phyloP scores from a whole-genome alignment of 2,329 filamentous ascomycete genomes.

The Ophiostoma angusticollis region DNA sequence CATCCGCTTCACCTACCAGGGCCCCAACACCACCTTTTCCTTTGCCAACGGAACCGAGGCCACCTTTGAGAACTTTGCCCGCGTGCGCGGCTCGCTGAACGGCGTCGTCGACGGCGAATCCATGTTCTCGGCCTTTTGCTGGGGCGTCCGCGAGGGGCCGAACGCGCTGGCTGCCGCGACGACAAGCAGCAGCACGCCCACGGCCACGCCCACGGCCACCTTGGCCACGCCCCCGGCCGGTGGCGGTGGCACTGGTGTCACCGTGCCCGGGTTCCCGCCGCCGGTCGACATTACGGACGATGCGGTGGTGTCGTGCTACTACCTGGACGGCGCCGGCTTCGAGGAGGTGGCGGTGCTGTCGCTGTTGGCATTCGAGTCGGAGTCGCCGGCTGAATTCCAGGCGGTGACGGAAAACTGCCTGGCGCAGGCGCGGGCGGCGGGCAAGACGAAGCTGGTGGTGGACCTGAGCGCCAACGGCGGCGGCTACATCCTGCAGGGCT shows the following conservation, averaged over 20 bases:
- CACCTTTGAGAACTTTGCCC: conserved; percentile 21
- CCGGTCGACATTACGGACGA: conserved; percentile 20
- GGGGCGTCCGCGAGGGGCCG: conserved; percentile 3
- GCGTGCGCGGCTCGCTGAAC: conserved; percentile 18
- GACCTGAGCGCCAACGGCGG: conserved; percentile 47
- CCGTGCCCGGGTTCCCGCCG: conserved; percentile 16
- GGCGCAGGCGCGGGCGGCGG: conserved; percentile 26
- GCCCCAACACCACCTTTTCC: conserved; percentile 23
- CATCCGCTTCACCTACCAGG: conserved; percentile 19
- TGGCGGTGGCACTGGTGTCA: conserved; percentile 2
- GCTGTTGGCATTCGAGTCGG: conserved; percentile 17
- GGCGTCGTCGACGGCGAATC: conserved; percentile 21
- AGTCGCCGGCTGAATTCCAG: conserved; percentile 21
- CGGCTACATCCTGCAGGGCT: conserved; percentile 45
- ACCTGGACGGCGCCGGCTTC: conserved; percentile 18
- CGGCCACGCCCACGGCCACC: conserved; percentile 1
- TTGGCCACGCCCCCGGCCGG: neutral
- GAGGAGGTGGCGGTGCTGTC: conserved; percentile 23
- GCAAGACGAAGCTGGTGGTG: conserved; percentile 47
- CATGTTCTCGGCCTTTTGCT: conserved; percentile 24
- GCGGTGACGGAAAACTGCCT: conserved; percentile 23
- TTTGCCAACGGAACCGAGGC: conserved; percentile 25
- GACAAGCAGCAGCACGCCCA: neutral
- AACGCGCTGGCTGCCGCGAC: conserved; percentile 1
- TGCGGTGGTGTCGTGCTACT: conserved; percentile 23